phyloP scores from a whole-genome alignment of 345 rosid genomes.

The Passiflora organensis region DNA sequence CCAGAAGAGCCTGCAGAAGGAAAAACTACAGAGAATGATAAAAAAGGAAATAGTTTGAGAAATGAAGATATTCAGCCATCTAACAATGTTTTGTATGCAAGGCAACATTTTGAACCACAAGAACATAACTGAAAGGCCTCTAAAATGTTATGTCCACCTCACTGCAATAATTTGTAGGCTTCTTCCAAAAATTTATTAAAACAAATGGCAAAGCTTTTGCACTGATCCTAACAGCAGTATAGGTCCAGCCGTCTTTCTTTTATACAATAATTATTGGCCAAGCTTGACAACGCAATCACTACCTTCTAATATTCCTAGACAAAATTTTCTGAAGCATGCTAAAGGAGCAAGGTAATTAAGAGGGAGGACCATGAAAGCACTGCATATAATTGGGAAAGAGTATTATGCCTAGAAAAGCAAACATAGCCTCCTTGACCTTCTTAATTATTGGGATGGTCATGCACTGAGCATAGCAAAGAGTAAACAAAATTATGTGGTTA shows the following conservation, averaged over 20 bases:
- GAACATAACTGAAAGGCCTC: background rate
- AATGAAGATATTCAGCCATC: conserved; percentile 1
- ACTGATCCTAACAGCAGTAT: background rate
- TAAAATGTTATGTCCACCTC: background rate
- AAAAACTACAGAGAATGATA: background rate
- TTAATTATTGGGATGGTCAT: background rate
- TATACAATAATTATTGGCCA: no score
- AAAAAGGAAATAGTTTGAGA: background rate
- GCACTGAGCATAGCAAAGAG: background rate
- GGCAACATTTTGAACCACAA: background rate
- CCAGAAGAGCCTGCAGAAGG: conserved; percentile 73
- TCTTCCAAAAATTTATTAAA: background rate
- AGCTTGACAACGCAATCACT: no score
- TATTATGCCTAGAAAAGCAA: background rate
- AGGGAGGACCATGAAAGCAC: background rate
- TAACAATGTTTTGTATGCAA: background rate
- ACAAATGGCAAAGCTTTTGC: background rate
- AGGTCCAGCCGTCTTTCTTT: no score
- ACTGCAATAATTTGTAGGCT: background rate
- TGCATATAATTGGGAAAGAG: background rate
- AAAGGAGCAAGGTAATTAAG: background rate
- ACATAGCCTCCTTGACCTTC: background rate
- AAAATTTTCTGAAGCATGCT: background rate
- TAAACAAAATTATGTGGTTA: background rate
- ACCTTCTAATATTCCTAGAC: no score